Conservation (phyloP, 192 early-diverging fungal species). For the Coemansia sp. region DNA sequence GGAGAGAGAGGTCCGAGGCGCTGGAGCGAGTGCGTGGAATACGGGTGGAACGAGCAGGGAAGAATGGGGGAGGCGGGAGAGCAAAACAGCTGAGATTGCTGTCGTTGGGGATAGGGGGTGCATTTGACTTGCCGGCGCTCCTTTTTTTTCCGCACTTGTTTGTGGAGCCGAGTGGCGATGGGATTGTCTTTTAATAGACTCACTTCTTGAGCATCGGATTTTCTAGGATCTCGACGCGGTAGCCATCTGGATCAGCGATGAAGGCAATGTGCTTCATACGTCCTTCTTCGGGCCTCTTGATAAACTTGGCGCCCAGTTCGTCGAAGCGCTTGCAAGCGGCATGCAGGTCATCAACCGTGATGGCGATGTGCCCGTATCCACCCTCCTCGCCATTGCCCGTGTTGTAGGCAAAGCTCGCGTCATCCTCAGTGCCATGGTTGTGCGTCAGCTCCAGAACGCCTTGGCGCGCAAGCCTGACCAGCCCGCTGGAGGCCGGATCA, state of each 20-base stretch:
- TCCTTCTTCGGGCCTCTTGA: conserved; percentile 76
- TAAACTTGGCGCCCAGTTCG: conserved; percentile 68
- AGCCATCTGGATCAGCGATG: conserved; percentile 83
- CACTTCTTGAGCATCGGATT: conserved; percentile 39
- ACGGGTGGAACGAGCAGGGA: conserved; percentile 12
- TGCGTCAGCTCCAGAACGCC: conserved; percentile 86
- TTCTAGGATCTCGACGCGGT: conserved; percentile 71
- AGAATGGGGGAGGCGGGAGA: not conserved
- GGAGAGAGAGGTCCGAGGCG: not conserved
- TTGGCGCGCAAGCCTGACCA: conserved; percentile 62
- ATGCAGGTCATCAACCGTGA: conserved; percentile 77
- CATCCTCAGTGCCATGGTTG: conserved; percentile 81
- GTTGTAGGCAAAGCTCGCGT: conserved; percentile 64
- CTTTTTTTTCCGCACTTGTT: conserved; percentile 8
- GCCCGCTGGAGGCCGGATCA: conserved; percentile 46
- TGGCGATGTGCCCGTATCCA: conserved; percentile 86
- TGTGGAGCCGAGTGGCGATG: not conserved
- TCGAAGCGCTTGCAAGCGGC: conserved; percentile 79
- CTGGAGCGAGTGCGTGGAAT: conserved; percentile 1
- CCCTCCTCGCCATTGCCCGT: conserved; percentile 73
- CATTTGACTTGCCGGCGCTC: not conserved
- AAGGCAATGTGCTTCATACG: conserved; percentile 87
- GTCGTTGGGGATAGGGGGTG: not conserved
- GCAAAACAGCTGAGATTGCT: not conserved
- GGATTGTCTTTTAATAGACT: not conserved